phyloP scores from a whole-genome alignment of 2,329 filamentous ascomycete species.

The Colletotrichum sp. region DNA sequence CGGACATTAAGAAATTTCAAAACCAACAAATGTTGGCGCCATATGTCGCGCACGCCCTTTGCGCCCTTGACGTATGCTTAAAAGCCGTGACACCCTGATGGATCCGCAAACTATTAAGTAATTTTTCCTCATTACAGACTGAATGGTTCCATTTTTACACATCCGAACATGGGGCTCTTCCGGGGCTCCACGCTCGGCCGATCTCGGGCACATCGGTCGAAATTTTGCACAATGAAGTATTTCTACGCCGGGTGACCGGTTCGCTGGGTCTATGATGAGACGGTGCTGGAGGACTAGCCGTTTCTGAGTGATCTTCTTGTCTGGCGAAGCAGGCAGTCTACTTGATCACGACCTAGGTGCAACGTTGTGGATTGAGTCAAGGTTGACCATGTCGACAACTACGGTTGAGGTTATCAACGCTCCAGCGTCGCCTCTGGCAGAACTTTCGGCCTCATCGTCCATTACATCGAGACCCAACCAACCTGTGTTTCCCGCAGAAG shows the following conservation, averaged over 20 bases:
- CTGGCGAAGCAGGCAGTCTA: rapidly evolving
- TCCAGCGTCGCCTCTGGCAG: not conserved
- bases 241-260: not conserved
- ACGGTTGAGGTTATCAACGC: not conserved
- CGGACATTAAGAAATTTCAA: not conserved
- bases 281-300: not conserved
- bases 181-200: conserved; percentile 7
- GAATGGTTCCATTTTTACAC: not conserved
- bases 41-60: not conserved
- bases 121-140: not conserved
- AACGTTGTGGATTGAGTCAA: not conserved
- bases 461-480: not conserved
- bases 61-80: not conserved
- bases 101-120: not conserved
- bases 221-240: not conserved
- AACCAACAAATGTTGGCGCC: not conserved
- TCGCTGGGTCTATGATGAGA: not conserved
- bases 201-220: not conserved
- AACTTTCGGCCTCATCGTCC: not conserved
- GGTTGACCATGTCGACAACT: not conserved
- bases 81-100: not conserved
- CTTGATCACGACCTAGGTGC: not conserved
- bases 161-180: not conserved
- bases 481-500: not conserved
- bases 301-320: no score